Percentiles rank a stretch among this genome's conserved stretches.
Evolutionary conservation across 2,329 filamentous ascomycete species (phyloP).

Genomic region (Ophiostoma fasciatum): DNA sequence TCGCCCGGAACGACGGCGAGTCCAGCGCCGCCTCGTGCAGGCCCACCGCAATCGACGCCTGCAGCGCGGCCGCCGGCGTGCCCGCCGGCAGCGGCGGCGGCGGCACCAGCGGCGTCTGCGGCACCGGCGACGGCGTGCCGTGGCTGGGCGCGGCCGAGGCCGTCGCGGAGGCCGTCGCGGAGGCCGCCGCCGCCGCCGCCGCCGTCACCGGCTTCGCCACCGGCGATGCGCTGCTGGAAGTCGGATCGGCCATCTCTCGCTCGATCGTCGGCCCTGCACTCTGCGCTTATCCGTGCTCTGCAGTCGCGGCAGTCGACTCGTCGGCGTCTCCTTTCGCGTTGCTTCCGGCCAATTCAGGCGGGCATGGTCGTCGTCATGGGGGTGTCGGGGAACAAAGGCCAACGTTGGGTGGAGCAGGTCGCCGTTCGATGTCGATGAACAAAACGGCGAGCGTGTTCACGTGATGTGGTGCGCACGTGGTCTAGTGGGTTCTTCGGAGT

Average conservation of each 20-base stretch:
- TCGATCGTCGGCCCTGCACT: neutral
- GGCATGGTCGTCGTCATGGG: neutral
- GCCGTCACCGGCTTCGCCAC: neutral
- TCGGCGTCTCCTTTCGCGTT: no score
- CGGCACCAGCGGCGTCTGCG: neutral
- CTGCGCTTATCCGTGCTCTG: neutral
- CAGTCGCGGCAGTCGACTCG: neutral
- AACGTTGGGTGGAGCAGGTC: no score
- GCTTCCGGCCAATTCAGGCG: neutral
- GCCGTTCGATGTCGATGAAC: no score
- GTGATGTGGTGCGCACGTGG: no score
- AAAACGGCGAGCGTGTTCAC: no score
- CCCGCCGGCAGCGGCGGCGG: neutral
- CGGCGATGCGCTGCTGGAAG: neutral
- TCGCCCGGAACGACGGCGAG: constrained; percentile 86
- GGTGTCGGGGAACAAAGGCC: neutral
- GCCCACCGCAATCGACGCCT: constrained; percentile 52
- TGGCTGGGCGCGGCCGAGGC: neutral
- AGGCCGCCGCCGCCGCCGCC: no score
- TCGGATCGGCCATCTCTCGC: neutral
- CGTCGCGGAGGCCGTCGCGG: neutral
- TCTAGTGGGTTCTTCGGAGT: no score
- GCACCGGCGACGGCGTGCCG: neutral
- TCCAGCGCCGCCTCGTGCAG: constrained; percentile 93
- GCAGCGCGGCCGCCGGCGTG: constrained; percentile 9